phyloP scores from a whole-genome alignment of 371 early-diverging fungal species.

The Funneliformis caledonium region DNA sequence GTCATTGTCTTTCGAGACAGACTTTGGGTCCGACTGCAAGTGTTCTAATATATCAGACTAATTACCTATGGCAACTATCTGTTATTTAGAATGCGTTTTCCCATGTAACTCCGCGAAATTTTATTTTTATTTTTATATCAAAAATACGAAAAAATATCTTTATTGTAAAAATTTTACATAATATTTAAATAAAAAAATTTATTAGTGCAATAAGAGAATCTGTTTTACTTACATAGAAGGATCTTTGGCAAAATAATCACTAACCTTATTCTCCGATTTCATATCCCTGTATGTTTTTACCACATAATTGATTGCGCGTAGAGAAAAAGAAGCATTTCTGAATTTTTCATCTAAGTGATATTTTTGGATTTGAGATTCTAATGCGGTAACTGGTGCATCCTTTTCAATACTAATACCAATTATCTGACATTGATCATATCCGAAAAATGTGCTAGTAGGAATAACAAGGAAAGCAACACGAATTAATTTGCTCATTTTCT shows the following conservation, averaged over 20 bases:
- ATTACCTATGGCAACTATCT: too few relatives aligned
- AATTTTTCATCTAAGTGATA: slow-evolving; percentile 3
- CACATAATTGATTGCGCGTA: slow-evolving; percentile 21
- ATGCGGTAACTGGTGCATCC: background rate
- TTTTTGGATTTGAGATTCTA: too few relatives aligned
- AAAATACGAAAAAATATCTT: too few relatives aligned
- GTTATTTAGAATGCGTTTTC: too few relatives aligned
- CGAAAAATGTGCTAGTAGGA: slow-evolving; percentile 21
- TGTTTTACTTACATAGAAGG: background rate
- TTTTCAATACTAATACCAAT: slow-evolving; percentile 24
- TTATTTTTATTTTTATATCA: too few relatives aligned
- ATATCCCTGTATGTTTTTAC: slow-evolving; percentile 2
- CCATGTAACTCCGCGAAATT: too few relatives aligned
- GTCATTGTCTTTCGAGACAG: too few relatives aligned
- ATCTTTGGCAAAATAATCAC: slow-evolving; percentile 4
- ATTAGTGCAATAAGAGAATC: too few relatives aligned
- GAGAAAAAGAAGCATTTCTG: slow-evolving; percentile 25
- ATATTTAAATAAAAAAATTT: too few relatives aligned
- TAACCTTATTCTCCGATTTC: slow-evolving; percentile 3
- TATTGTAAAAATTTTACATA: too few relatives aligned
- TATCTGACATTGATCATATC: background rate
- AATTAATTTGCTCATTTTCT: background rate
- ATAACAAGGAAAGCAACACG: slow-evolving; percentile 30
- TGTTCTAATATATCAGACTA: too few relatives aligned
- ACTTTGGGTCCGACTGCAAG: too few relatives aligned